phyloP scores from a whole-genome alignment of 1,139 yeast species.

The Geotrichum europaeum region DNA sequence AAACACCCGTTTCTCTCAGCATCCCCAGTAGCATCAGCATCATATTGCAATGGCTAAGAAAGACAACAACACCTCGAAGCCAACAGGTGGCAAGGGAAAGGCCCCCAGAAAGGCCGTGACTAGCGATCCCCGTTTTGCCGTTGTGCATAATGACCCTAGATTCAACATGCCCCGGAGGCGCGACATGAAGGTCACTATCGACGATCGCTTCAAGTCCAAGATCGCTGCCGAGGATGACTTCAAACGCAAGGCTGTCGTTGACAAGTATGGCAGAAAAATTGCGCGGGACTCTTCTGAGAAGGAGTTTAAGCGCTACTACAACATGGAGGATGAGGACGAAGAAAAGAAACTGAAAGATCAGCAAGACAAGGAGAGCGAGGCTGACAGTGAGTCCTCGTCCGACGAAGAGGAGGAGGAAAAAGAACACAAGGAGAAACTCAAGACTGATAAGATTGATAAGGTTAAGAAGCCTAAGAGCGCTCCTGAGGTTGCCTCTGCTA shows the following conservation, averaged over 20 bases:
- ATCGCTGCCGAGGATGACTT: conserved; percentile 53
- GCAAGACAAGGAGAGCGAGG: conserved; percentile 20
- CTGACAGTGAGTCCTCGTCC: conserved; percentile 20
- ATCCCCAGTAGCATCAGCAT: background rate
- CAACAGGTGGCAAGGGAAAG: conserved; percentile 7
- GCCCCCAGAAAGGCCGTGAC: conserved; percentile 38
- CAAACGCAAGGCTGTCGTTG: conserved; percentile 60
- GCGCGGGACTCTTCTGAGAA: conserved; percentile 39
- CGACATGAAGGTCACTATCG: conserved; percentile 71
- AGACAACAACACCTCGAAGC: background rate
- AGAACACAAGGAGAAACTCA: conserved; percentile 26
- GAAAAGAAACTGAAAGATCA: conserved; percentile 1
- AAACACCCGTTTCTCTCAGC: background rate
- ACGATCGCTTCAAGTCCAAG: conserved; percentile 70
- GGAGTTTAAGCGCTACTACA: conserved; percentile 63
- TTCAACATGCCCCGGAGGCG: conserved; percentile 69
- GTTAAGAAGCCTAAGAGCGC: background rate
- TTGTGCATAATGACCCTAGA: conserved; percentile 83
- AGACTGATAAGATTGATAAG: conserved; percentile 28
- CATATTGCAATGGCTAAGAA: conserved; percentile 6
- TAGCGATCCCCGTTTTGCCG: conserved; percentile 67
- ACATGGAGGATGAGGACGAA: conserved; percentile 39
- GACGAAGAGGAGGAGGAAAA: conserved; percentile 28
- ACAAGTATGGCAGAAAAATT: conserved; percentile 78
- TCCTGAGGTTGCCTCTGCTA: conserved; percentile 8